These are phyloP conservation scores for Cyberlindnera bimundalis DNA, from an alignment of 805 yeast species.

Conservation along the genomic window DNA sequence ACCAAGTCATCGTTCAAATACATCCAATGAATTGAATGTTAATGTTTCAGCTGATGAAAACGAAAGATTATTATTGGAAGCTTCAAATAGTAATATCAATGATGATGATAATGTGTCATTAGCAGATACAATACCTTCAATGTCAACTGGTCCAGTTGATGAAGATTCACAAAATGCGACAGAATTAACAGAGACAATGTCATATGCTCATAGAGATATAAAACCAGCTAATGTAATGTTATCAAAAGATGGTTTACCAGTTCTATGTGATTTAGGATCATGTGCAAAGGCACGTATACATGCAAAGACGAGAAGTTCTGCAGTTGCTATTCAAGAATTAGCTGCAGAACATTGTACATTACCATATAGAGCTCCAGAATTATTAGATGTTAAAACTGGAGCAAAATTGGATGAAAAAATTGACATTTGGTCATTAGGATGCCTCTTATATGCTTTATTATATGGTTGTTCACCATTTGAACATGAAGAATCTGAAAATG, in stretches of 20 bases:
- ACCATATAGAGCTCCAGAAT: slow-evolving; percentile 88
- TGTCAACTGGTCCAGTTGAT: slow-evolving; percentile 30
- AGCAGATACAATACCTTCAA: slow-evolving; percentile 26
- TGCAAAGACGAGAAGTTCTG: slow-evolving; percentile 61
- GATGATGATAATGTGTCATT: slow-evolving; percentile 19
- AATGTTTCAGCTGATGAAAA: slow-evolving; percentile 14
- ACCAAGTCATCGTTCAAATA: slow-evolving; percentile 1
- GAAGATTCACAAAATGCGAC: slow-evolving; percentile 40
- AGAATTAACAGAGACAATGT: slow-evolving; percentile 52
- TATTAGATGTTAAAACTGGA: slow-evolving; percentile 71
- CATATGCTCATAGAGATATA: slow-evolving; percentile 83
- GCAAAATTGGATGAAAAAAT: slow-evolving; percentile 64
- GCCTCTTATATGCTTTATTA: slow-evolving; percentile 71
- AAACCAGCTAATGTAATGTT: slow-evolving; percentile 90
- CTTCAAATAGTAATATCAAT: slow-evolving; percentile 5
- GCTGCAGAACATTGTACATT: slow-evolving; percentile 84
- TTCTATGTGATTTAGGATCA: slow-evolving; percentile 82
- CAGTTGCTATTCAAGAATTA: slow-evolving; percentile 71
- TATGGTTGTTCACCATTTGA: slow-evolving; percentile 87
- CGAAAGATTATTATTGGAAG: slow-evolving; percentile 15
- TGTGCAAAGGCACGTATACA: slow-evolving; percentile 58
- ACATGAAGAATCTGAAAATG: slow-evolving; percentile 71
- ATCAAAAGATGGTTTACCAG: slow-evolving; percentile 68
- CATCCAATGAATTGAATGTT: slow-evolving; percentile 6
- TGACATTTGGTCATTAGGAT: slow-evolving; percentile 92